Evolutionary conservation across 495 filamentous ascomycete genomes (phyloP).

Genomic region (Bacidia gigantensis): DNA sequence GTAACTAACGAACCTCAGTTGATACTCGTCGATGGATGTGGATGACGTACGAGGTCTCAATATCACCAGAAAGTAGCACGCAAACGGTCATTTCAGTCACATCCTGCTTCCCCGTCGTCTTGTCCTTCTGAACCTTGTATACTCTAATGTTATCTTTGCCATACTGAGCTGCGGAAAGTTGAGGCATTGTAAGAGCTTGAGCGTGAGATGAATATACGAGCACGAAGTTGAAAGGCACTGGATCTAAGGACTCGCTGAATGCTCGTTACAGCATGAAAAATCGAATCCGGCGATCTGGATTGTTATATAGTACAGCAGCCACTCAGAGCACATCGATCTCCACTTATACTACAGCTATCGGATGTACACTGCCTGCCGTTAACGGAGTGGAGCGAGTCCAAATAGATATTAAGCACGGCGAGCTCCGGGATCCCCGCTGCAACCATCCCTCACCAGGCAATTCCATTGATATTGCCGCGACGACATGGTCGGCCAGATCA

Average conservation of each 20-base stretch:
- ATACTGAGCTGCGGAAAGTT: constrained; percentile 64
- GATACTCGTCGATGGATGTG: neutral
- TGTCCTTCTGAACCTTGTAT: constrained; percentile 78
- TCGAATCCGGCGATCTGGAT: too few species aligned
- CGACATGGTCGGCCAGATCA: too few species aligned
- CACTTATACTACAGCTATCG: neutral
- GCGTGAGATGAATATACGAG: too few species aligned
- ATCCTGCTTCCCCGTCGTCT: constrained; percentile 58
- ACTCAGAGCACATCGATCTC: neutral
- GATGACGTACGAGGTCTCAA: constrained; percentile 62
- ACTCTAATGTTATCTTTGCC: constrained; percentile 98
- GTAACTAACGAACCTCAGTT: constrained; percentile 42
- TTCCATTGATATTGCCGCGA: too few species aligned
- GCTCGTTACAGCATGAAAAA: too few species aligned
- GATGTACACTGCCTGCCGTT: neutral
- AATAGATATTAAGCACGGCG: constrained; percentile 7
- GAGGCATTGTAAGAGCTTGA: constrained; percentile 14
- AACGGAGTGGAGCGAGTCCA: constrained; percentile 3
- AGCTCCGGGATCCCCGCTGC: constrained; percentile 5
- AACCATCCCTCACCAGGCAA: neutral
- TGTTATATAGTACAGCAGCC: too few species aligned
- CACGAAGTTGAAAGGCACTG: too few species aligned
- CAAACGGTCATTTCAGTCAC: constrained; percentile 94
- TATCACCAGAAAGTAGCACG: constrained; percentile 77
- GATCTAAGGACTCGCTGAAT: too few species aligned